Evolutionary conservation across 768 basidiomycete species (phyloP).

Genomic region (Suillus subalutaceus): DNA sequence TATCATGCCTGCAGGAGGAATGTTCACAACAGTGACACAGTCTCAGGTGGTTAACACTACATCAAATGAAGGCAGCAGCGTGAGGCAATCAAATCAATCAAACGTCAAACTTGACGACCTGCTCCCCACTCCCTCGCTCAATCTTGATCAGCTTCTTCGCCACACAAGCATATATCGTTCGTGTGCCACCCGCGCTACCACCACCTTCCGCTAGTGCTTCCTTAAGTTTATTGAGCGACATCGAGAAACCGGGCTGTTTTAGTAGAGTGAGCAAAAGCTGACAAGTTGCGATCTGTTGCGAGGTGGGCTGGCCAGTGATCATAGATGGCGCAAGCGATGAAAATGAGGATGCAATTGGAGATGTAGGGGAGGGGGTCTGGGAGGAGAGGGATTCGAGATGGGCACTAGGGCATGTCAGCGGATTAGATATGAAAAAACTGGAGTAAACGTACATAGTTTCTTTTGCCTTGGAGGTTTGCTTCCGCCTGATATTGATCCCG

Average conservation of each 20-base stretch:
- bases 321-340: conserved; percentile 46
- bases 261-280: conserved; percentile 65
- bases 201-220: conserved; percentile 50
- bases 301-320: conserved; percentile 45
- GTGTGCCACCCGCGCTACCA: conserved; percentile 51
- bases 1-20: too few relatives aligned
- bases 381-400: conserved; percentile 60
- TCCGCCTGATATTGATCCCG: conserved; percentile 26
- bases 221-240: conserved; percentile 67
- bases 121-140: conserved; percentile 74
- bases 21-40: too few relatives aligned
- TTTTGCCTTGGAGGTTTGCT: conserved; percentile 53
- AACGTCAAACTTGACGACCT: conserved; percentile 73
- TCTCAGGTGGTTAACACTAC: not conserved
- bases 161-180: conserved; percentile 77
- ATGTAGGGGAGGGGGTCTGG: conserved; percentile 52
- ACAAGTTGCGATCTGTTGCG: conserved; percentile 74
- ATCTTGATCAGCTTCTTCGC: conserved; percentile 79
- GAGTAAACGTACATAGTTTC: conserved; percentile 59
- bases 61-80: not conserved
- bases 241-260: conserved; percentile 51
- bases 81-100: conserved; percentile 36
- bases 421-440: conserved; percentile 7
- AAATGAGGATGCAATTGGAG: conserved; percentile 58
- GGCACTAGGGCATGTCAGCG: conserved; percentile 38